Percentiles rank a stretch among this genome's conserved stretches.
Evolutionary conservation across 495 filamentous ascomycete species (phyloP).

Genomic region (Aspergillus sparsus): DNA sequence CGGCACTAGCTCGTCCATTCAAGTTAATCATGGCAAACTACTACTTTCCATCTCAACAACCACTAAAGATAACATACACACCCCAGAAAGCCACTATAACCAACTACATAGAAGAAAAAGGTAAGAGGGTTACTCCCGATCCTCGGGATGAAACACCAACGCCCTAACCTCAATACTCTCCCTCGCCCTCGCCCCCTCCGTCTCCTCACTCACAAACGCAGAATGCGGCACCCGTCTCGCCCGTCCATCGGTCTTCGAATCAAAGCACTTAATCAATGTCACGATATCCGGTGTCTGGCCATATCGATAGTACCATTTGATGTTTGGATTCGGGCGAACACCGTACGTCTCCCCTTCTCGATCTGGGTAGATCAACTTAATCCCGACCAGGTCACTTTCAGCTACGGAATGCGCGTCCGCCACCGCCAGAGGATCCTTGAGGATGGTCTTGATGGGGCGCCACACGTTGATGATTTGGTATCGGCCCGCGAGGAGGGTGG

Average conservation of each 20-base stretch:
- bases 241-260: conserved; percentile 59
- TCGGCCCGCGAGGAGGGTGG: conserved; percentile 59
- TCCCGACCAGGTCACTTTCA: conserved; percentile 47
- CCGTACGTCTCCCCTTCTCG: conserved; percentile 49
- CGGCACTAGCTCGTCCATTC: not conserved
- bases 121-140: conserved; percentile 46
- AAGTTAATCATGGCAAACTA: too few species aligned
- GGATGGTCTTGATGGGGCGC: conserved; percentile 68
- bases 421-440: conserved; percentile 62
- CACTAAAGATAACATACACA: not conserved
- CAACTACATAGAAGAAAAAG: not conserved
- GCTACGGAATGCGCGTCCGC: conserved; percentile 54
- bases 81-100: too few species aligned
- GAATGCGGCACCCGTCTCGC: conserved; percentile 60
- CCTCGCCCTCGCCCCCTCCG: conserved; percentile 47
- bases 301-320: conserved; percentile 56
- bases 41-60: too few species aligned
- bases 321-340: conserved; percentile 40
- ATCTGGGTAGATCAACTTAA: conserved; percentile 52
- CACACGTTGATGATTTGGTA: conserved; percentile 81
- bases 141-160: conserved; percentile 57
- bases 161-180: conserved; percentile 68
- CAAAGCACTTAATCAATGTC: conserved; percentile 71
- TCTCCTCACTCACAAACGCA: conserved; percentile 59
- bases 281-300: conserved; percentile 60